Conservation (phyloP, 2,329 filamentous ascomycete species). For the Balansia obtecta region DNA sequence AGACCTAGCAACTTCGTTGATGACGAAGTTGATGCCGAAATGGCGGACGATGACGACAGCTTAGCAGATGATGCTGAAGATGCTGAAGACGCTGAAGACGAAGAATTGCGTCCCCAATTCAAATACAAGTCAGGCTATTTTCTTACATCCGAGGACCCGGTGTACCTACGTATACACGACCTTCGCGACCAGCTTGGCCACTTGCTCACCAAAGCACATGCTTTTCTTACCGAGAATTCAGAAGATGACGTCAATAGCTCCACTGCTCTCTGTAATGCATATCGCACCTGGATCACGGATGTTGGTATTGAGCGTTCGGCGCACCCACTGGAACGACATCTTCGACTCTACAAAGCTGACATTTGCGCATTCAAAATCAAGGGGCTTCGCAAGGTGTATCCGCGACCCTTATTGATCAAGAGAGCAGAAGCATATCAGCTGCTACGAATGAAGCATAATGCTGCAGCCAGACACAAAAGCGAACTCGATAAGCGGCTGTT, state of each 20-base stretch:
- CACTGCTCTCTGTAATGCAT: slow-evolving; percentile 82
- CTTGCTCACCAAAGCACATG: slow-evolving; percentile 71
- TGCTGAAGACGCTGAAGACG: slow-evolving; percentile 59
- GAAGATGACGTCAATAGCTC: slow-evolving; percentile 96
- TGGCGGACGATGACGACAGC: slow-evolving; percentile 35
- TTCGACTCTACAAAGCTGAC: slow-evolving; percentile 73
- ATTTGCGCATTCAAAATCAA: slow-evolving; percentile 90
- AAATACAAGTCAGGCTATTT: slow-evolving; percentile 81
- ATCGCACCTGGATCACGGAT: slow-evolving; percentile 93
- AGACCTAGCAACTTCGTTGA: slow-evolving; percentile 27
- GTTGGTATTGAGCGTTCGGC: slow-evolving; percentile 93
- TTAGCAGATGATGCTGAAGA: slow-evolving; percentile 51
- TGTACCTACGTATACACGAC: slow-evolving; percentile 67
- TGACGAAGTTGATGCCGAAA: slow-evolving; percentile 40
- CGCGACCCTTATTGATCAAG: slow-evolving; percentile 80
- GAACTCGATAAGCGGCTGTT: slow-evolving; percentile 79
- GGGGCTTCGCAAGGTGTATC: slow-evolving; percentile 83
- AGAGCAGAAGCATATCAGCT: slow-evolving; percentile 91
- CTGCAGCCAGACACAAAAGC: slow-evolving; percentile 74
- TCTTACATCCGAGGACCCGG: slow-evolving; percentile 38
- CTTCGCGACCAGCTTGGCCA: slow-evolving; percentile 70
- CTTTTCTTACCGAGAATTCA: slow-evolving; percentile 70
- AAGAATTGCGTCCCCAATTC: slow-evolving; percentile 76
- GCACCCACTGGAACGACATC: slow-evolving; percentile 79
- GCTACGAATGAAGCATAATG: slow-evolving; percentile 87